Percentiles rank a stretch among this genome's conserved stretches.
Evolutionary conservation across 1,284 basidiomycete species (phyloP).

Genomic region (Sphagnurus paluster): DNA sequence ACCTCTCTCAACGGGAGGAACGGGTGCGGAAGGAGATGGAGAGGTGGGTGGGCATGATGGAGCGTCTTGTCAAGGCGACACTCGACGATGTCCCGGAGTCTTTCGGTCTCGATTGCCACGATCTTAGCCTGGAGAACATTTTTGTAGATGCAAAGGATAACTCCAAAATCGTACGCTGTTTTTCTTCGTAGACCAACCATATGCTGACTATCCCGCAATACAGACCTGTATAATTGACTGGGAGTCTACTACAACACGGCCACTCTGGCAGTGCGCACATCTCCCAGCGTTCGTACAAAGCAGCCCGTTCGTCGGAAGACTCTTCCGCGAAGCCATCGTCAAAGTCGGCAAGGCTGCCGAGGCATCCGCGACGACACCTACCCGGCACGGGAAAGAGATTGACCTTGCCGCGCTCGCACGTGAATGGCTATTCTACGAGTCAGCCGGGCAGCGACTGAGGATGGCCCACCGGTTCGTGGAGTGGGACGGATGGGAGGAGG

Average conservation of each 20-base stretch:
- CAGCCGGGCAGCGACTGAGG: constrained; percentile 60
- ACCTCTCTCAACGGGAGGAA: constrained; percentile 62
- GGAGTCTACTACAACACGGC: constrained; percentile 81
- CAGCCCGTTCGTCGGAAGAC: constrained; percentile 65
- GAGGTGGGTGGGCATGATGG: constrained; percentile 67
- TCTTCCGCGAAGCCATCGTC: constrained; percentile 65
- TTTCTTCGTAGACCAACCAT: constrained; percentile 2
- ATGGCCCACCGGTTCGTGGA: constrained; percentile 76
- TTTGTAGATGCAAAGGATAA: constrained; percentile 73
- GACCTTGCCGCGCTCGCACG: constrained; percentile 46
- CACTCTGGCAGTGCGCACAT: constrained; percentile 80
- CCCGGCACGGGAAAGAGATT: constrained; percentile 21
- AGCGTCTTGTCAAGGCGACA: constrained; percentile 38
- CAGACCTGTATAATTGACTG: constrained; percentile 84
- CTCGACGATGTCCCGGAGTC: constrained; percentile 39
- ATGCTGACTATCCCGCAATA: constrained; percentile 7
- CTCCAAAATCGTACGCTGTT: constrained; percentile 60
- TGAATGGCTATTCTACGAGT: constrained; percentile 74
- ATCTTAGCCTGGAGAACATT: constrained; percentile 77
- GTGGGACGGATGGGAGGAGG: constrained; percentile 88
- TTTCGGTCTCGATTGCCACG: constrained; percentile 76
- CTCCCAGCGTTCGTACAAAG: constrained; percentile 76
- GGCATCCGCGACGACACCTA: constrained; percentile 26
- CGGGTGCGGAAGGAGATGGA: constrained; percentile 66
- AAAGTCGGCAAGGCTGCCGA: constrained; percentile 37